Evolutionary conservation across 202 grass and related monocot genomes (phyloP).

Genomic region (Thinopyrum obtusiflorum): DNA sequence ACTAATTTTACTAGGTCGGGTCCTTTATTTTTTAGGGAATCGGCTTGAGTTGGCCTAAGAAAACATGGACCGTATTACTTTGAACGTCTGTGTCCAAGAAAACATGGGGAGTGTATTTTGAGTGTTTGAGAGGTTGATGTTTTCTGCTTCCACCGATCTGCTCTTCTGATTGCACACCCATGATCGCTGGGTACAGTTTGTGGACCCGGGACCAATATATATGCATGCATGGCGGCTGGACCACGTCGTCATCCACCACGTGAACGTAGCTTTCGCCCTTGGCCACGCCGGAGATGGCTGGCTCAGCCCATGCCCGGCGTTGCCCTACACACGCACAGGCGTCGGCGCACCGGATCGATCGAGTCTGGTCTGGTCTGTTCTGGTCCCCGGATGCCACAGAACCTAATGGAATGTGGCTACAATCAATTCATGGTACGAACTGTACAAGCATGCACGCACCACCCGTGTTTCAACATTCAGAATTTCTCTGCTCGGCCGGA

Average conservation of each 20-base stretch:
- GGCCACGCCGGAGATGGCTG: not conserved
- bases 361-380: not conserved
- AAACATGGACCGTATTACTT: too few species aligned
- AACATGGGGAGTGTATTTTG: too few species aligned
- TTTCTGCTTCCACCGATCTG: not conserved
- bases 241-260: not conserved
- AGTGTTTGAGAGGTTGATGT: not conserved
- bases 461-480: not conserved
- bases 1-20: too few species aligned
- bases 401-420: not conserved
- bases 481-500: not conserved
- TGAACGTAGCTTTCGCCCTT: not conserved
- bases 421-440: not conserved
- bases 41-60: too few species aligned
- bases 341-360: not conserved
- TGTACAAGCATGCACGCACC: not conserved
- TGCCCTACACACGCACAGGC: conserved; percentile 1
- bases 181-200: not conserved
- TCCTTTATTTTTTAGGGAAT: too few species aligned
- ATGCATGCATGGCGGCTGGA: not conserved
- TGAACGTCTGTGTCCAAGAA: too few species aligned
- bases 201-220: not conserved
- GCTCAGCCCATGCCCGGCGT: not conserved
- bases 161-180: not conserved
- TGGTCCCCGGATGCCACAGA: not conserved